Base-by-base conservation (phyloP, 2,329 filamentous ascomycete genomes). In the Tothia fuscella region DNA sequence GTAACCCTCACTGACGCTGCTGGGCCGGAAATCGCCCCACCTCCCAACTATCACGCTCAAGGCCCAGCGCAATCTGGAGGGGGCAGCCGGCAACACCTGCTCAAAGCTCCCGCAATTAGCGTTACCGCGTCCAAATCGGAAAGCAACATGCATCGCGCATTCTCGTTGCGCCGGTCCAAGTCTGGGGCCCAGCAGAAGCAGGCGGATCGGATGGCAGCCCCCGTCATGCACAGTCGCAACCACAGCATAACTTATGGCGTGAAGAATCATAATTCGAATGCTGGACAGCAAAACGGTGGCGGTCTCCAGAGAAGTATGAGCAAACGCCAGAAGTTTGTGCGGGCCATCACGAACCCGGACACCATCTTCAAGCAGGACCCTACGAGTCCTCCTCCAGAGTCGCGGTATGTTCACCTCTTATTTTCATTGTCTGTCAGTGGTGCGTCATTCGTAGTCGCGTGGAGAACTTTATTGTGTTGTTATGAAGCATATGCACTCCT, bases 301-400 rank as follows among this genome's bases (percentile, higher is more conserved):
- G 34, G 32, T 16, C 22, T 38, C 13, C 22, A 32, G 25, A 13
- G 41, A 22, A 38, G 22, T 24, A 30, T 43, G 32, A 25, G 20
- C n/a, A 26, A 32, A 26, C 32, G 41, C n/a, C 33, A 43, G 34
- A 37, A 38, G n/a, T 37, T 43, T 19, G 41, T 38, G 6, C 32
- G 29, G 13, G 41, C 34, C n/a, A 43, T 43, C 28, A 32, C 41
- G 20, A 43, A 43, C 16, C 41, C 41, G 12, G 41, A 43, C 25
- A 43, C 36, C 33, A 28, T 43, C 24, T 43, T 43, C 17, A 26
- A 38, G 10, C 22, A 26, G 14, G 41, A 43, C 19, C 34, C 41
- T 7, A 24, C 33, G 25, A 28, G 17, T 16, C 34, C 41, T 13
- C 41, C 41, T 9, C 22, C 34, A 33, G 33, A 43, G 22, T 42